These are phyloP conservation scores for Cryptococcus sp. DNA, from an alignment of 1,284 basidiomycete species.

Conservation along the genomic window DNA sequence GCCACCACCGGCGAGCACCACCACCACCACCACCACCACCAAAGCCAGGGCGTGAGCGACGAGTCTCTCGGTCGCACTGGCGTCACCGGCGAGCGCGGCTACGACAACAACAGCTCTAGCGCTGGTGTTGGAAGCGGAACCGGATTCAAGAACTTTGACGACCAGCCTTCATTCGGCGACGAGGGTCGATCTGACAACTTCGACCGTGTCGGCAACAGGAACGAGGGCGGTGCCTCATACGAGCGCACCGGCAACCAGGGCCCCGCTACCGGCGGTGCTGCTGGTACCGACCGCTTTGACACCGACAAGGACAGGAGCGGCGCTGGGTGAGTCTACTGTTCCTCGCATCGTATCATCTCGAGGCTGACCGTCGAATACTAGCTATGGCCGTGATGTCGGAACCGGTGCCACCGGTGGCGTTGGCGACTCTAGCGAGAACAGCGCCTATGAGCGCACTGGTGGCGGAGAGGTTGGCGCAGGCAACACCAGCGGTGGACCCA, in stretches of 20 bases:
- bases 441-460: neutral
- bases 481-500: neutral
- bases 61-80: slow-evolving; percentile 2
- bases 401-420: slow-evolving; percentile 1
- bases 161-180: neutral
- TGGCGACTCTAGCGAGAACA: neutral
- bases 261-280: slow-evolving; percentile 34
- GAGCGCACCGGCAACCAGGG: slow-evolving; percentile 27
- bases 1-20: neutral
- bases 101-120: neutral
- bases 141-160: no score
- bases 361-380: no score
- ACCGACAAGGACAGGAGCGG: slow-evolving; percentile 17
- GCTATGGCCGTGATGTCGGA: neutral
- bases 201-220: slow-evolving; percentile 28
- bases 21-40: slow-evolving; percentile 4
- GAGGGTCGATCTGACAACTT: neutral
- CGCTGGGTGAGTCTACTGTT: slow-evolving; percentile 1
- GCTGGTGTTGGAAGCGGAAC: slow-evolving; percentile 1
- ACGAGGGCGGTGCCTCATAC: slow-evolving; percentile 21
- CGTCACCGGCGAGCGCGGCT: neutral
- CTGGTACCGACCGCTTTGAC: slow-evolving; percentile 40
- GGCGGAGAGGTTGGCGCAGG: neutral
- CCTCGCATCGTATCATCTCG: neutral
- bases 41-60: neutral